These are phyloP conservation scores for Lentinula novae-zelandiae DNA, from an alignment of 1,284 basidiomycete genomes.

Conservation along the genomic window DNA sequence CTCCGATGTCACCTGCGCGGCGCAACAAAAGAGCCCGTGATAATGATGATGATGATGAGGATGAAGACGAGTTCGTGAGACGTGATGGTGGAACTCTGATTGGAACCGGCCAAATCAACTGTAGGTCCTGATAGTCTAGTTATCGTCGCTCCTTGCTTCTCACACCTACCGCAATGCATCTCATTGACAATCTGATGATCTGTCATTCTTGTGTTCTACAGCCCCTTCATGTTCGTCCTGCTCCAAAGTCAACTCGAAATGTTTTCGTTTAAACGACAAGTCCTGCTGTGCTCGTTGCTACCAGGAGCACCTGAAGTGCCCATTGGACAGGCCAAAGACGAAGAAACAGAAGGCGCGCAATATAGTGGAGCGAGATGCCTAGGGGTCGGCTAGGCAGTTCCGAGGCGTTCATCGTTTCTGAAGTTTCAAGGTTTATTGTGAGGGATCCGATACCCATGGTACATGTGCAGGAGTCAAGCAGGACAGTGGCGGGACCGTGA, in stretches of 20 bases:
- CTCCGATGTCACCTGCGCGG: neutral
- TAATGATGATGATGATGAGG: neutral
- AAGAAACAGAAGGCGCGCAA: neutral
- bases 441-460: too few species aligned
- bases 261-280: neutral
- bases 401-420: too few species aligned
- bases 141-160: neutral
- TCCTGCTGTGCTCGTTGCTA: neutral
- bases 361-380: neutral
- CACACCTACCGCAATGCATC: too few species aligned
- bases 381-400: too few species aligned
- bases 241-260: neutral
- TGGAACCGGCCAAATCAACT: neutral
- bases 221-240: neutral
- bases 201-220: neutral
- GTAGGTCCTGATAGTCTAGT: neutral
- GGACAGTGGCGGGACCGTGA: too few species aligned
- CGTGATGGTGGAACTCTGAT: neutral
- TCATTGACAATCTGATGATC: neutral
- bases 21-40: neutral
- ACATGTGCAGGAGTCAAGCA: too few species aligned
- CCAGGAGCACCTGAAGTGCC: neutral
- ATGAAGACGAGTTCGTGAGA: neutral
- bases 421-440: neutral
- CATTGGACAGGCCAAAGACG: neutral